These are phyloP conservation scores for Solanum hybrid DNA, from an alignment of 305 asterid genomes.

Conservation along the genomic window DNA sequence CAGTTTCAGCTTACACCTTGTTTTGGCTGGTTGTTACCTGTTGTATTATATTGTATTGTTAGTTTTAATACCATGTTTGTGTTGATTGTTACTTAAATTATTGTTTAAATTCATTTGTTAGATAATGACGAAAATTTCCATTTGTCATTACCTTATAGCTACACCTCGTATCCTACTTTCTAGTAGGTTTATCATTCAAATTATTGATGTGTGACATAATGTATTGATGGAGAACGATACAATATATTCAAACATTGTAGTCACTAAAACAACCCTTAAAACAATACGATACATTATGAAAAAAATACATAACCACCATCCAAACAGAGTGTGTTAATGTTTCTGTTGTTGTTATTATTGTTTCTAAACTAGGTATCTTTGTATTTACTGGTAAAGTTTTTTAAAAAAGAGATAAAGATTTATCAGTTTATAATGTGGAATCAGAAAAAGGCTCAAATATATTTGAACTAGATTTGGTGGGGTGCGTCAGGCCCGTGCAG, in stretches of 20 bases:
- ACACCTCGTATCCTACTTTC: background rate
- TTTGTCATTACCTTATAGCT: background rate
- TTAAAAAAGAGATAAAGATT: background rate
- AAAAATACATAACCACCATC: background rate
- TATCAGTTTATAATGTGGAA: background rate
- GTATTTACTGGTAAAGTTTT: background rate
- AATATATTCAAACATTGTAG: background rate
- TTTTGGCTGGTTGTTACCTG: background rate
- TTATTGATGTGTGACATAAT: background rate
- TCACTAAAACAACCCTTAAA: background rate
- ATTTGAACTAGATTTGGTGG: background rate
- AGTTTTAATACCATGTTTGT: background rate
- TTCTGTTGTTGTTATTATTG: background rate
- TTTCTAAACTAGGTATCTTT: background rate
- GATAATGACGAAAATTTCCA: background rate
- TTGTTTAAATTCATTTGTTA: background rate
- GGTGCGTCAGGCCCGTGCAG: background rate
- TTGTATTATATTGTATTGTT: background rate
- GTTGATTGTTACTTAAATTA: background rate
- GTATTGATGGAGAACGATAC: background rate
- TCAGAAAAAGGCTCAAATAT: background rate
- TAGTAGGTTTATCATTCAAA: background rate
- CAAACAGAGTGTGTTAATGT: background rate
- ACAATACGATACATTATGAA: background rate
- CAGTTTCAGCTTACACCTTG: background rate